Evolutionary conservation across 2,329 filamentous ascomycete genomes (phyloP).

Genomic region (Aspergillus ustus): DNA sequence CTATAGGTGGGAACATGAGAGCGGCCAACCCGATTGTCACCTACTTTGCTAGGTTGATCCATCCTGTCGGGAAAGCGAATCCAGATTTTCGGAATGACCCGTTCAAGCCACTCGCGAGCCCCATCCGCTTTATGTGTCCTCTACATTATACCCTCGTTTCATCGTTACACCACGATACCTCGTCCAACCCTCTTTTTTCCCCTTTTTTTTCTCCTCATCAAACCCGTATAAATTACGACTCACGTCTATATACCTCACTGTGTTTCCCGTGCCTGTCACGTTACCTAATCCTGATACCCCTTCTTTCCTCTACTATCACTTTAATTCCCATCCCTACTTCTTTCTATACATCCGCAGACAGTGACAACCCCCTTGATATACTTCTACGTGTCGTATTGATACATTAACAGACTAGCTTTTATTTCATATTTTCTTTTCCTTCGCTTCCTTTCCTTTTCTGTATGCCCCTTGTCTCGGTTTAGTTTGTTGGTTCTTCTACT

Average conservation of each 20-base stretch:
- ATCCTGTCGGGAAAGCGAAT: background rate
- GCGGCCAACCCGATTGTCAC: background rate
- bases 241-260: background rate
- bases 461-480: background rate
- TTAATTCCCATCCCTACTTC: background rate
- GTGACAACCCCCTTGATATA: background rate
- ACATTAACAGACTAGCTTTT: background rate
- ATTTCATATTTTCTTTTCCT: background rate
- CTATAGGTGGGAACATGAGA: background rate
- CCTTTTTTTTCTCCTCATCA: background rate
- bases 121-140: background rate
- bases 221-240: background rate
- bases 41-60: background rate
- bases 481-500: background rate
- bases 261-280: background rate
- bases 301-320: background rate
- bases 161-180: background rate
- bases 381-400: background rate
- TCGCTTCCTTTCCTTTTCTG: background rate
- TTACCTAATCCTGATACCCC: conserved; percentile 15
- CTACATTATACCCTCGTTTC: conserved; percentile 7
- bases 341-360: background rate
- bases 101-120: background rate
- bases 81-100: background rate
- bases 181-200: conserved; percentile 6